phyloP scores from a whole-genome alignment of 116 monocot genomes.

The Zostera marina region DNA sequence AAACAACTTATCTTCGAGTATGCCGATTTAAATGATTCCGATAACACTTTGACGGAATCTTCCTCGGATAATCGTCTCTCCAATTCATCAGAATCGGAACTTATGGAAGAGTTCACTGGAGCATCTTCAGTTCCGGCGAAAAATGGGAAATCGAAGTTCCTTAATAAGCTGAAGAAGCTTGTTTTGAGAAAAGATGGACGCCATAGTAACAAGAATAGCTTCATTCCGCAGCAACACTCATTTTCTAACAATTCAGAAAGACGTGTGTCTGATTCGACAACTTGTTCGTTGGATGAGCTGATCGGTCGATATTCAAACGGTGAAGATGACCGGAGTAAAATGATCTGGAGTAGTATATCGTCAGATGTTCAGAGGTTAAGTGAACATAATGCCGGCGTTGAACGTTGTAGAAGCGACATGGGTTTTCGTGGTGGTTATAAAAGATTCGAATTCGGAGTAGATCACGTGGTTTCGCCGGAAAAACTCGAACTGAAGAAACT shows the following conservation, averaged over 20 bases:
- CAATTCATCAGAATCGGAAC: conserved; percentile 17
- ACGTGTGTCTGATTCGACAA: conserved; percentile 17
- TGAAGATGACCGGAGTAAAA: conserved; percentile 3
- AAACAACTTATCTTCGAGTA: conserved; percentile 68
- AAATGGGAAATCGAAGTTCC: conserved; percentile 34
- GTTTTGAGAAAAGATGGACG: conserved; percentile 28
- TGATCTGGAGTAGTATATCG: conserved; percentile 7
- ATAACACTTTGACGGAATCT: conserved; percentile 18
- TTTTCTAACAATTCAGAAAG: conserved; percentile 11
- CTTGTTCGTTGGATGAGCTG: conserved; percentile 19
- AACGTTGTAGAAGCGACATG: conserved; percentile 18
- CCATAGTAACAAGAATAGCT: background rate
- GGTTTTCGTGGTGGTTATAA: conserved; percentile 9
- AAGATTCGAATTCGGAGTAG: conserved; percentile 14
- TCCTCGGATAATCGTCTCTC: conserved; percentile 35
- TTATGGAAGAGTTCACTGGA: conserved; percentile 13
- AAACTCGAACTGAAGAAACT: conserved; percentile 38
- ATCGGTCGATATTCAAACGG: conserved; percentile 13
- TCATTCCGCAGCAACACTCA: background rate
- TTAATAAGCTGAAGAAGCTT: conserved; percentile 55
- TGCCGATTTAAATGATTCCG: conserved; percentile 22
- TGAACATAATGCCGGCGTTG: conserved; percentile 4
- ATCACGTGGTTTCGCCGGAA: conserved; percentile 20
- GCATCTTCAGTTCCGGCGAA: conserved; percentile 16
- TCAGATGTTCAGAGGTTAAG: conserved; percentile 9